phyloP scores from a whole-genome alignment of 2,329 filamentous ascomycete species.

The Scytalidium sp. region DNA sequence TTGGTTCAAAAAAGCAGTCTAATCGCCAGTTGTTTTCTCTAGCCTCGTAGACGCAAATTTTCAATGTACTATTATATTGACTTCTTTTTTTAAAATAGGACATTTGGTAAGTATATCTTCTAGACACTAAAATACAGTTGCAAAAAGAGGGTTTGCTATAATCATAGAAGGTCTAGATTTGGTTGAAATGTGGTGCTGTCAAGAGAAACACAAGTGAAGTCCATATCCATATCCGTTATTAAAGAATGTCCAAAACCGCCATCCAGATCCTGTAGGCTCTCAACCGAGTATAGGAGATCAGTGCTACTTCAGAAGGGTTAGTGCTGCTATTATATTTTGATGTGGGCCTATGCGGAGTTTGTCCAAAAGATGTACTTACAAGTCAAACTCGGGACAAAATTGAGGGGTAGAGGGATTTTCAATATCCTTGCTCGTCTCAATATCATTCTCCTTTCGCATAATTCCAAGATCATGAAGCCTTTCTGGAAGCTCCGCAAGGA shows the following conservation, averaged over 20 bases:
- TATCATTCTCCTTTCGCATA: constrained; percentile 5
- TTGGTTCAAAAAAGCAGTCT: too few relatives aligned
- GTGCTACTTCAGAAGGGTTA: not conserved
- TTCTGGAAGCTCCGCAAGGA: constrained; percentile 9
- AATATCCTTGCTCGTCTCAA: constrained; percentile 1
- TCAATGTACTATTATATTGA: too few relatives aligned
- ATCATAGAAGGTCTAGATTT: constrained; percentile 5
- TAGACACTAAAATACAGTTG: too few relatives aligned
- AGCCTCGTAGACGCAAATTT: too few relatives aligned
- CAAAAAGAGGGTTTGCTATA: too few relatives aligned
- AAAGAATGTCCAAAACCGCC: constrained; percentile 10
- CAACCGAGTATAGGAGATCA: not conserved
- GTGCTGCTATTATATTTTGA: not conserved
- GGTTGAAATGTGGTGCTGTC: constrained; percentile 7
- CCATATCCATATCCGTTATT: constrained; percentile 14
- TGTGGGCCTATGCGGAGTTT: not conserved
- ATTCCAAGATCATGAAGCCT: constrained; percentile 8
- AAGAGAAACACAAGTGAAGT: too few relatives aligned
- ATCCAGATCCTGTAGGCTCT: constrained; percentile 5
- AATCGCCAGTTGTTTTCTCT: too few relatives aligned
- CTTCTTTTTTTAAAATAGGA: too few relatives aligned
- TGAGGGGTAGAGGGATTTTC: not conserved
- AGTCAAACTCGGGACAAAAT: constrained; percentile 6
- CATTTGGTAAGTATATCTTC: too few relatives aligned
- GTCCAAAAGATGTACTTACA: constrained; percentile 4